Percentiles rank a stretch among this genome's conserved stretches.
Conservation (phyloP, 2,329 filamentous ascomycete genomes). For the Simplicillium aogashimaense region DNA sequence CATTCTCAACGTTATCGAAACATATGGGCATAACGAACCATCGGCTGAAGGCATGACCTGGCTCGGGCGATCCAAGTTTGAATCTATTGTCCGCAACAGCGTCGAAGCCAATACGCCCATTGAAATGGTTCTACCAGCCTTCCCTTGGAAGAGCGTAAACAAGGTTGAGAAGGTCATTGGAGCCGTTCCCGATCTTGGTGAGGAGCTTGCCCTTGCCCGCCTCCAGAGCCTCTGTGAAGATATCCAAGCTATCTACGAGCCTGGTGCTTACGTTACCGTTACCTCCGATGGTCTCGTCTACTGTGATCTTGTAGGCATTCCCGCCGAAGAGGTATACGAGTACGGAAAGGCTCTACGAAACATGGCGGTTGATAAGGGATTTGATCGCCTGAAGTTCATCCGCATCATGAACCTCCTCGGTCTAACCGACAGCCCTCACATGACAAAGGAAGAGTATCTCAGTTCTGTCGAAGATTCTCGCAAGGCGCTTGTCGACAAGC, state of each 20-base stretch:
- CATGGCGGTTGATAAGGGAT: constrained; percentile 21
- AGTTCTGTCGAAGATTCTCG: too few species aligned
- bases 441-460: too few species aligned
- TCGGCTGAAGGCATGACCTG: too few species aligned
- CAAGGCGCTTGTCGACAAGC: too few species aligned
- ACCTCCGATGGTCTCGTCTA: constrained; percentile 32
- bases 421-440: constrained; percentile 4
- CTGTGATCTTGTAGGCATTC: constrained; percentile 28
- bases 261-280: constrained; percentile 28
- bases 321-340: constrained; percentile 28
- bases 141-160: constrained; percentile 14
- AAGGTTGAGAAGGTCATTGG: constrained; percentile 21
- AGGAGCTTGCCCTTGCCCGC: constrained; percentile 27
- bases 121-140: constrained; percentile 8
- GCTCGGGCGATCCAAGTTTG: too few species aligned
- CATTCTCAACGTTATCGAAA: too few species aligned
- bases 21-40: too few species aligned
- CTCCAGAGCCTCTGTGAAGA: constrained; percentile 27
- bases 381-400: constrained; percentile 21
- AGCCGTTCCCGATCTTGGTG: constrained; percentile 27
- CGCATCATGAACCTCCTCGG: constrained; percentile 25
- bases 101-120: background rate
- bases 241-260: constrained; percentile 25
- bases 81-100: too few species aligned
- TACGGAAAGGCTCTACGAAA: constrained; percentile 25